phyloP scores from a whole-genome alignment of 768 basidiomycete species.

The Lactifluus piperatus region DNA sequence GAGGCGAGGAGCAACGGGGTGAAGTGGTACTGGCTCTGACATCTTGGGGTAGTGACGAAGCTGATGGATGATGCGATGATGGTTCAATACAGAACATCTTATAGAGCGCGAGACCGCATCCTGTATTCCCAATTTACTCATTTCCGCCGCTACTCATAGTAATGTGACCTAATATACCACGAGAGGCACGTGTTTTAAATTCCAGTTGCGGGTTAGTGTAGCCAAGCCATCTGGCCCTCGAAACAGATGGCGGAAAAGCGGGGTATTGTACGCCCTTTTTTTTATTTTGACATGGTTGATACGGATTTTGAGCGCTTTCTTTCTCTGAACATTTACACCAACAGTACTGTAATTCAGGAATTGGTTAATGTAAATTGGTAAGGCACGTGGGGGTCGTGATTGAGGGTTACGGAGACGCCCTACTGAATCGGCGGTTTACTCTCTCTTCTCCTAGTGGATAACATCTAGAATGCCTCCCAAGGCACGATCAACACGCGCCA shows the following conservation, averaged over 20 bases:
- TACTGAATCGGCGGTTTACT: neutral
- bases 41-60: conserved; percentile 15
- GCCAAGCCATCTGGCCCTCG: neutral
- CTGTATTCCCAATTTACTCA: neutral
- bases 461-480: conserved; percentile 5
- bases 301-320: neutral
- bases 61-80: neutral
- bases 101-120: conserved; percentile 5
- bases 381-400: neutral
- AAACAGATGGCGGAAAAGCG: neutral
- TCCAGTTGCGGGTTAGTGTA: neutral
- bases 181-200: neutral
- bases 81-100: no score
- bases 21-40: conserved; percentile 32
- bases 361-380: neutral
- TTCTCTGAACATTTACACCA: no score
- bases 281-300: neutral
- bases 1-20: conserved; percentile 74
- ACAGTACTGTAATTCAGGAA: neutral
- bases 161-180: neutral
- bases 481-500: conserved; percentile 11
- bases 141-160: neutral
- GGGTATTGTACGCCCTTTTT: neutral
- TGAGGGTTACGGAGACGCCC: neutral
- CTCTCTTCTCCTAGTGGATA: neutral